These are phyloP conservation scores for Fusarium phyllophilum DNA, from an alignment of 2,329 filamentous ascomycete genomes.

Conservation along the genomic window DNA sequence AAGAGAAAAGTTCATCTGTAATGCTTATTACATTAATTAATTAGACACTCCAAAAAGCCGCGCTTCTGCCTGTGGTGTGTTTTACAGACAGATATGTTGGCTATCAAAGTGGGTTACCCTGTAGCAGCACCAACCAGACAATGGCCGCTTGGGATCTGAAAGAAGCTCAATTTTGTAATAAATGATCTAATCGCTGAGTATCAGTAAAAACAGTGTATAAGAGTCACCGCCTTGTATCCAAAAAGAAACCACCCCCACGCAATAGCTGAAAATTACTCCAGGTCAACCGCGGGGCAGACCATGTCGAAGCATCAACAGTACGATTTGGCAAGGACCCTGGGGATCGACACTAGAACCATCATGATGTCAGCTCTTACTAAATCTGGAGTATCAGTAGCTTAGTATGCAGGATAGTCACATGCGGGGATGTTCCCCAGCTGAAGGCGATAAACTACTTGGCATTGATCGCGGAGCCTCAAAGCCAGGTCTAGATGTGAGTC, in stretches of 20 bases:
- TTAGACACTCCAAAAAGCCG: not conserved
- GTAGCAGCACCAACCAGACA: not conserved
- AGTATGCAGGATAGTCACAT: conserved; percentile 29
- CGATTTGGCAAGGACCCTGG: conserved; percentile 15
- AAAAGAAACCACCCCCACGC: too few relatives aligned
- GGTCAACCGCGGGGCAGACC: not conserved
- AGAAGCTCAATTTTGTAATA: too few relatives aligned
- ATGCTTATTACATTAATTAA: not conserved
- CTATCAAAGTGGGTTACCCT: not conserved
- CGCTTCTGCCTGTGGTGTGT: not conserved
- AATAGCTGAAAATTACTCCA: not conserved
- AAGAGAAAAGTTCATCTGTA: not conserved
- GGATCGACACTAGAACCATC: conserved; percentile 27
- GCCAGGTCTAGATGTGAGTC: not conserved
- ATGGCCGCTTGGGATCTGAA: not conserved
- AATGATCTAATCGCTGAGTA: not conserved
- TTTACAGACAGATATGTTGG: not conserved
- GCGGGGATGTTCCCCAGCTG: conserved; percentile 11
- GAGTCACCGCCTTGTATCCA: not conserved
- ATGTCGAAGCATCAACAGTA: not conserved
- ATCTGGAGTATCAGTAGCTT: conserved; percentile 21
- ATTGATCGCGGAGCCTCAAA: conserved; percentile 27
- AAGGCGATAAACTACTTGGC: conserved; percentile 16
- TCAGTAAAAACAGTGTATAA: not conserved
- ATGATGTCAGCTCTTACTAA: conserved; percentile 34